phyloP scores from a whole-genome alignment of 2,329 filamentous ascomycete species.

The Pestalotiopsis sp. region DNA sequence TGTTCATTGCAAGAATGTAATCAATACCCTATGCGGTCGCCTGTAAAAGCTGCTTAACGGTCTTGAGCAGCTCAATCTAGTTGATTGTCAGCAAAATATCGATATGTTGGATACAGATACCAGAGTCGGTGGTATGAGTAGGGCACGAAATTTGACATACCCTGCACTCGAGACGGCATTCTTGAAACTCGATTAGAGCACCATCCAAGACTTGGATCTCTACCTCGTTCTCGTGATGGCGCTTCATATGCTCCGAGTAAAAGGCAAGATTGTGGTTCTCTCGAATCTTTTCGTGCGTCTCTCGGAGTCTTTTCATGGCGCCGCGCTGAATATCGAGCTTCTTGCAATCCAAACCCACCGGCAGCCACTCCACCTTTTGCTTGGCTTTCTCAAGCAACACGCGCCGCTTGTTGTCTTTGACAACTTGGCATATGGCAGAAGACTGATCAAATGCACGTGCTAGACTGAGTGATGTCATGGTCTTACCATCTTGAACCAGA shows the following conservation, averaged over 20 bases:
- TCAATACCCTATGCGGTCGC: background rate
- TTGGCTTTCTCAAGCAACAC: slow-evolving; percentile 16
- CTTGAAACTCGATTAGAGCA: slow-evolving; percentile 10
- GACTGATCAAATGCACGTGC: slow-evolving; percentile 19
- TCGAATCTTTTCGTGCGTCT: background rate
- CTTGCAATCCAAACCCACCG: slow-evolving; percentile 20
- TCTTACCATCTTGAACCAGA: background rate
- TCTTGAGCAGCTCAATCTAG: slow-evolving; percentile 2
- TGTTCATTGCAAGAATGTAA: background rate
- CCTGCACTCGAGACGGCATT: background rate
- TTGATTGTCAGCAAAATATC: background rate
- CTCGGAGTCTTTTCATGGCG: background rate
- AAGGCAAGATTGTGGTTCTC: background rate
- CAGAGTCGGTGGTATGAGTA: no score
- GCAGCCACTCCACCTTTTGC: slow-evolving; percentile 19
- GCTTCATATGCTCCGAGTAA: background rate
- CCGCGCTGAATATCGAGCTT: slow-evolving; percentile 11
- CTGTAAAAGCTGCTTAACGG: slow-evolving; percentile 1
- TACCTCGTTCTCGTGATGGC: background rate
- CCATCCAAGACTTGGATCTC: slow-evolving; percentile 1
- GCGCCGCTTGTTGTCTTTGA: slow-evolving; percentile 20
- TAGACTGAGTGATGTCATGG: slow-evolving; percentile 14
- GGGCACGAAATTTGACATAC: background rate
- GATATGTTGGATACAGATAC: no score
- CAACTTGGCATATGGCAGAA: slow-evolving; percentile 17